Conservation (phyloP, 2,329 filamentous ascomycete genomes). For the Claviceps arundinis region DNA sequence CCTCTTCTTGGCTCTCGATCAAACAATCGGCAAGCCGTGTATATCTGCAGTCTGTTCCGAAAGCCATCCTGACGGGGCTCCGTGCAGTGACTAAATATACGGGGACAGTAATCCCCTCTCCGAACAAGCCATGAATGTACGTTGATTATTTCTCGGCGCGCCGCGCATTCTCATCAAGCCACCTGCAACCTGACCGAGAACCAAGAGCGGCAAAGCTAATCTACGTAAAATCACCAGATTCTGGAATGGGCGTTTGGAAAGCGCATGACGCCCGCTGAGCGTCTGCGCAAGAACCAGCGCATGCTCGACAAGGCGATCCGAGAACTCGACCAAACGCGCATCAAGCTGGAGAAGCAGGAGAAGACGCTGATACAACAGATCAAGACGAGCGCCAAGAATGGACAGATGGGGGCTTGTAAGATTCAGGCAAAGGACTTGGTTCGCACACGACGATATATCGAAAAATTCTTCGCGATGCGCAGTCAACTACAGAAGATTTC, state of each 20-base stretch:
- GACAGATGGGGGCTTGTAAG: conserved; percentile 95
- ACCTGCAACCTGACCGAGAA: neutral
- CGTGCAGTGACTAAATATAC: neutral
- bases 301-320: conserved; percentile 95
- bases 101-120: neutral
- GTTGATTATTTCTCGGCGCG: conserved; percentile 10
- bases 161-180: neutral
- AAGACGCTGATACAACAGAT: conserved; percentile 94
- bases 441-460: conserved; percentile 81
- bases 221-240: conserved; percentile 42
- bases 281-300: conserved; percentile 84
- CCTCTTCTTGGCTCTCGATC: conserved; percentile 2
- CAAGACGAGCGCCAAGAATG: conserved; percentile 96
- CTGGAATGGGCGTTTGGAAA: conserved; percentile 99
- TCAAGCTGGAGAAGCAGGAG: conserved; percentile 96
- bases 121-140: conserved; percentile 42
- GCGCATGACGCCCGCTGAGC: conserved; percentile 93
- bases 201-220: conserved; percentile 1
- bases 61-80: neutral
- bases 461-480: conserved; percentile 98
- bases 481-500: conserved; percentile 95
- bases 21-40: neutral
- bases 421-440: conserved; percentile 97
- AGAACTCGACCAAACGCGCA: conserved; percentile 85
- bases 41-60: neutral